Conservation (phyloP, 177 flowering plant genomes). For the Telopea speciosissima region DNA sequence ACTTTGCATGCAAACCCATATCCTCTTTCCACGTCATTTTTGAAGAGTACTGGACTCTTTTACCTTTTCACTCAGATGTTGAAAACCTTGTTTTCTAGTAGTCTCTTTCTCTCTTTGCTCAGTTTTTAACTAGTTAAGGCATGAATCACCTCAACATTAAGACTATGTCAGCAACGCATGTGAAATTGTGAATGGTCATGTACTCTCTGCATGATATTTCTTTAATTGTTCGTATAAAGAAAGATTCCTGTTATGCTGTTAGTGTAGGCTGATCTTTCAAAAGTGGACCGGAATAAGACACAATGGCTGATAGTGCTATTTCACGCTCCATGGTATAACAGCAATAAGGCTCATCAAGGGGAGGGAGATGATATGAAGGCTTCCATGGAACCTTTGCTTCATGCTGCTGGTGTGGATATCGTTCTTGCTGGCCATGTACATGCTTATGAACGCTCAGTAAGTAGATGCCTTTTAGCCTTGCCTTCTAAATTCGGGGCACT, state of each 20-base stretch:
- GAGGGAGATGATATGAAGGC: constrained; percentile 88
- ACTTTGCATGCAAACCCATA: too few relatives aligned
- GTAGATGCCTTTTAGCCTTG: constrained; percentile 1
- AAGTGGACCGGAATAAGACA: constrained; percentile 72
- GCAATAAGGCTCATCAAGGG: constrained; percentile 83
- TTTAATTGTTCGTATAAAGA: not conserved
- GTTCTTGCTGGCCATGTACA: constrained; percentile 93
- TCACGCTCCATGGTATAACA: constrained; percentile 97
- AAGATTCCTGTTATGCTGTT: constrained; percentile 1
- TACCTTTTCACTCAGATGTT: not conserved
- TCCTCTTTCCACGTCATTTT: not conserved
- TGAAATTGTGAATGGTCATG: not conserved
- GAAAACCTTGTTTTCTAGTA: not conserved
- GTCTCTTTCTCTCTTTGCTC: not conserved
- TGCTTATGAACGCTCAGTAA: constrained; percentile 95
- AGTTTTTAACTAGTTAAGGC: not conserved
- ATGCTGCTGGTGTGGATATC: constrained; percentile 83
- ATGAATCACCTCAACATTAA: too few relatives aligned
- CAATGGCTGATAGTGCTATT: constrained; percentile 82
- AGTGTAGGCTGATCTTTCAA: constrained; percentile 66
- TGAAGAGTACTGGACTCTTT: not conserved
- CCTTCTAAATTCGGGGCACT: not conserved
- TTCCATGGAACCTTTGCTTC: constrained; percentile 79
- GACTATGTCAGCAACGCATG: too few relatives aligned
- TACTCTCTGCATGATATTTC: not conserved